Evolutionary conservation across 305 asterid species (phyloP).

Genomic region (Solanum aculeatissimum): DNA sequence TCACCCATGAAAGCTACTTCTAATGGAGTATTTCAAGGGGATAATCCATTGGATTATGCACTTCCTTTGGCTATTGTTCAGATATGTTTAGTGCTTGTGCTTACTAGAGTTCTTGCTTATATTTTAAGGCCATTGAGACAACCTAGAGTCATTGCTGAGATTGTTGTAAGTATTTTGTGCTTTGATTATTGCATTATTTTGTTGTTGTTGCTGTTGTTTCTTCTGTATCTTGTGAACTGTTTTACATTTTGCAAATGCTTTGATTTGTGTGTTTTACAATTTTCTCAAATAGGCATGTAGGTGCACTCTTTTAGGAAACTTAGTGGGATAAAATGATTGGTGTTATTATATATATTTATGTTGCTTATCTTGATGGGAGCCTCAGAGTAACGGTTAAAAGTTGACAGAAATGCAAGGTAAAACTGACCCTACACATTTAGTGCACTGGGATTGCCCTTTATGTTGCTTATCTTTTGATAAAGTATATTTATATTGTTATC

Average conservation of each 20-base stretch:
- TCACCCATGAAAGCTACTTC: constrained; percentile 36
- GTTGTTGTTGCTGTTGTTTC: neutral
- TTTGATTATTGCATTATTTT: neutral
- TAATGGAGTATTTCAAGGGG: constrained; percentile 33
- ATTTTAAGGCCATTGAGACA: constrained; percentile 26
- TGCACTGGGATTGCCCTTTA: too few species aligned
- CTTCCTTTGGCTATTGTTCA: constrained; percentile 37
- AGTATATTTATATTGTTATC: neutral
- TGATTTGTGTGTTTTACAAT: neutral
- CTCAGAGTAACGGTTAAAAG: too few species aligned
- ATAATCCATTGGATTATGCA: constrained; percentile 34
- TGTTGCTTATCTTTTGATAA: neutral
- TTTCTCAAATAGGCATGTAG: neutral
- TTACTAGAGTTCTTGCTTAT: constrained; percentile 31
- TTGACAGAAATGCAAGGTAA: too few species aligned
- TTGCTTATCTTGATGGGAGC: neutral
- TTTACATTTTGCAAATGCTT: neutral
- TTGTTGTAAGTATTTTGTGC: constrained; percentile 15
- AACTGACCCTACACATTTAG: too few species aligned
- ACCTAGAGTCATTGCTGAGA: constrained; percentile 44
- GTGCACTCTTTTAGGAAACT: neutral
- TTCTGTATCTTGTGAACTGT: neutral
- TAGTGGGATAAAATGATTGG: neutral
- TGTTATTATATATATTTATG: neutral
- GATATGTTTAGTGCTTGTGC: constrained; percentile 24